Conservation (phyloP, 352 stramenopile genomes). For the Sclerospora graminicola region DNA sequence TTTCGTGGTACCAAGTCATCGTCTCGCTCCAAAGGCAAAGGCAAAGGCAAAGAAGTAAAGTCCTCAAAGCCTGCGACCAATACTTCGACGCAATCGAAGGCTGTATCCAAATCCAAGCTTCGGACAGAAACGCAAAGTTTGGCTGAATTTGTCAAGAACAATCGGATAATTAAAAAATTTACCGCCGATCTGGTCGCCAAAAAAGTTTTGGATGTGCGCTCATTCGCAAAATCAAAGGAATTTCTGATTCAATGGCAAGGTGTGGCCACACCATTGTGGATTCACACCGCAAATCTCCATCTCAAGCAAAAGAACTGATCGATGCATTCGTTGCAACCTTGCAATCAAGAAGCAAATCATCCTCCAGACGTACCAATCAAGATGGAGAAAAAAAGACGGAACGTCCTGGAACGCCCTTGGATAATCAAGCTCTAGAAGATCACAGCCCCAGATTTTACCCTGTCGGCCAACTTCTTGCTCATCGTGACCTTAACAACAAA, state of each 20-base stretch:
- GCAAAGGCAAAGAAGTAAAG: conserved; percentile 1
- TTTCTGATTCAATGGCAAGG: conserved; percentile 30
- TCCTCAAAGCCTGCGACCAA: conserved; percentile 7
- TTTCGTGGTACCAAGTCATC: too few species aligned
- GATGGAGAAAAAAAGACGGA: conserved; percentile 4
- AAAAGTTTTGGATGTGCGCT: conserved; percentile 20
- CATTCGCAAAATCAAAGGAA: conserved; percentile 12
- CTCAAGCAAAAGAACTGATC: conserved; percentile 24
- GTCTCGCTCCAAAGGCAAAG: background rate
- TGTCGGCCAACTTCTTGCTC: conserved; percentile 52
- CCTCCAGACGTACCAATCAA: too few species aligned
- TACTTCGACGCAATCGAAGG: conserved; percentile 1
- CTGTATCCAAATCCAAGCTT: conserved; percentile 1
- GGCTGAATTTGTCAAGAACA: background rate
- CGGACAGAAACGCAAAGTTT: conserved; percentile 1
- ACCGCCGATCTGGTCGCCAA: conserved; percentile 15
- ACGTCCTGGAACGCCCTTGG: conserved; percentile 3
- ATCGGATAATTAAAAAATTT: conserved; percentile 17
- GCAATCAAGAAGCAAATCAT: background rate
- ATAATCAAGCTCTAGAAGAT: background rate
- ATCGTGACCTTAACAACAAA: conserved; percentile 28
- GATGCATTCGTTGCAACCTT: conserved; percentile 15
- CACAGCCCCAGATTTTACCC: conserved; percentile 24
- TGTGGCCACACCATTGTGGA: conserved; percentile 19
- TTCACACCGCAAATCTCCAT: conserved; percentile 21